These are phyloP conservation scores for Macrolepiota dolichaula DNA, from an alignment of 768 basidiomycete species.

Conservation along the genomic window DNA sequence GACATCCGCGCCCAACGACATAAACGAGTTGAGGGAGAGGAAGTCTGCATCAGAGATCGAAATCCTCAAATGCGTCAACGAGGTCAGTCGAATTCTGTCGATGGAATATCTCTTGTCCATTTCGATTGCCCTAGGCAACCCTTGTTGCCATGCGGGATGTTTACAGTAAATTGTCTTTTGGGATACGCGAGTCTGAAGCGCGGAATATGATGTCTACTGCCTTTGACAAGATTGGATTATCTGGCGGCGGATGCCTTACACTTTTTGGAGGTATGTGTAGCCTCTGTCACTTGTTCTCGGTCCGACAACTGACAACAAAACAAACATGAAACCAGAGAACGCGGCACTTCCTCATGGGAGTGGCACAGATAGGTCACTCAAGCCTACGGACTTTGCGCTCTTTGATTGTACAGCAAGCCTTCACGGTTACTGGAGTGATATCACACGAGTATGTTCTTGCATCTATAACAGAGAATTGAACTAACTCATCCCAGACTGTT, in stretches of 20 bases:
- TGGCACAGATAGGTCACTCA: slow-evolving; percentile 64
- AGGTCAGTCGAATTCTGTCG: slow-evolving; percentile 39
- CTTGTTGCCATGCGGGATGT: slow-evolving; percentile 70
- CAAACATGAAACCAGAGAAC: slow-evolving; percentile 49
- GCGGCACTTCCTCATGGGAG: slow-evolving; percentile 84
- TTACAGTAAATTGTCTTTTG: slow-evolving; percentile 55
- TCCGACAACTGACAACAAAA: background rate
- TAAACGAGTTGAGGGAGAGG: slow-evolving; percentile 66
- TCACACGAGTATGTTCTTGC: slow-evolving; percentile 59
- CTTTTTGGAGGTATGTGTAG: slow-evolving; percentile 69
- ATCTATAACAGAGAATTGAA: slow-evolving; percentile 12
- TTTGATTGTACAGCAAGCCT: slow-evolving; percentile 73
- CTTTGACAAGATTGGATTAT: slow-evolving; percentile 56
- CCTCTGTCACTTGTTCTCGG: slow-evolving; percentile 4
- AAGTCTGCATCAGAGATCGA: slow-evolving; percentile 71
- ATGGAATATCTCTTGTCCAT: background rate
- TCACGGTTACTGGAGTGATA: slow-evolving; percentile 75
- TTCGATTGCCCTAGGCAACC: slow-evolving; percentile 51
- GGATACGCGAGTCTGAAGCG: slow-evolving; percentile 76
- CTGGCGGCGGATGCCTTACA: slow-evolving; percentile 56
- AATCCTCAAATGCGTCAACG: slow-evolving; percentile 74
- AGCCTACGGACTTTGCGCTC: slow-evolving; percentile 59
- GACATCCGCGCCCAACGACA: slow-evolving; percentile 46
- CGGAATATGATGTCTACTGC: slow-evolving; percentile 52
- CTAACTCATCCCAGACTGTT: slow-evolving; percentile 46